Conservation (phyloP, 2,329 filamentous ascomycete species). For the Emergomyces pasteurianus region DNA sequence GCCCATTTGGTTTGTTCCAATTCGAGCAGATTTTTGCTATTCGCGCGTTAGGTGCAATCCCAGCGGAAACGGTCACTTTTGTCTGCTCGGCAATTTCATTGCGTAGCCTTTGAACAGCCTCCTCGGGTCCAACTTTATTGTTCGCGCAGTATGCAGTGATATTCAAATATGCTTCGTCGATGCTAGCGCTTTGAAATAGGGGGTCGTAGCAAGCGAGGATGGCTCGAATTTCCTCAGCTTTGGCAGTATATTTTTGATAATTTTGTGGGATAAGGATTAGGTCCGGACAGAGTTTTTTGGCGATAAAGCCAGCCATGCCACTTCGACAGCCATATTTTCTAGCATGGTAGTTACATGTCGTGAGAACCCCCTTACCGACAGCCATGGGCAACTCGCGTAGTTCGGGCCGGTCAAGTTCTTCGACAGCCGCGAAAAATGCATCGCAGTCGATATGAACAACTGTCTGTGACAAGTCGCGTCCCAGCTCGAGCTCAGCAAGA, state of each 20-base stretch:
- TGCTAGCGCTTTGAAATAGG: constrained; percentile 82
- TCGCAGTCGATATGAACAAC: constrained; percentile 94
- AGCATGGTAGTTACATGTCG: constrained; percentile 77
- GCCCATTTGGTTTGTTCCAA: constrained; percentile 91
- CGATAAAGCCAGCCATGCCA: constrained; percentile 93
- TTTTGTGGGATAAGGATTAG: constrained; percentile 73
- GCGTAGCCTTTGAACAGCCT: constrained; percentile 66
- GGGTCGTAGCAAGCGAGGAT: constrained; percentile 81
- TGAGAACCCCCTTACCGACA: constrained; percentile 63
- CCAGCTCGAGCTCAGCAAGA: constrained; percentile 64
- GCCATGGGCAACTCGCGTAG: constrained; percentile 80
- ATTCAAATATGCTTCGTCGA: constrained; percentile 94
- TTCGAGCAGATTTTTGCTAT: constrained; percentile 94
- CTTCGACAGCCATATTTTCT: constrained; percentile 82
- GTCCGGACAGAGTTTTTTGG: constrained; percentile 82
- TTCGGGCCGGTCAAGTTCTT: constrained; percentile 72
- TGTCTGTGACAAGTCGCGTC: constrained; percentile 68
- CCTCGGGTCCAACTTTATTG: constrained; percentile 56
- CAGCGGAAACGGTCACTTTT: constrained; percentile 80
- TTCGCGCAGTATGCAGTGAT: constrained; percentile 73
- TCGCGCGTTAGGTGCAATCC: constrained; percentile 86
- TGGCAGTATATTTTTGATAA: constrained; percentile 81
- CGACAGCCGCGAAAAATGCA: constrained; percentile 93
- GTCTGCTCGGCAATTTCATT: constrained; percentile 62
- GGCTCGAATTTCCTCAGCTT: constrained; percentile 74